Evolutionary conservation across 192 early-diverging fungal genomes (phyloP).

Genomic region (Dissophora globulifera): DNA sequence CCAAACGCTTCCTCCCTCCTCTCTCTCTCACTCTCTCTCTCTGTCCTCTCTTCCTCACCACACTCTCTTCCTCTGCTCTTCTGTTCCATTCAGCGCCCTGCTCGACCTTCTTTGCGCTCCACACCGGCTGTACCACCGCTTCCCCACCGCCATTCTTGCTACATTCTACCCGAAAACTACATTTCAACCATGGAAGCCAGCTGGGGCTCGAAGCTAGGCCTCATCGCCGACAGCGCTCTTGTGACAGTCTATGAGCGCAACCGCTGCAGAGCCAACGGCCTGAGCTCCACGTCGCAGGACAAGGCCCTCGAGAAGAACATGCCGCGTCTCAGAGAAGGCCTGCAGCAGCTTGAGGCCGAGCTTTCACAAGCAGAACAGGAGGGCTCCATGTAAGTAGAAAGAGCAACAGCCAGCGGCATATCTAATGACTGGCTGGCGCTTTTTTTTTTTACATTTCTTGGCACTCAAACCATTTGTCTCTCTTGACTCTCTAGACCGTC

Average conservation of each 20-base stretch:
- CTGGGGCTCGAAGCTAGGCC: constrained; percentile 56
- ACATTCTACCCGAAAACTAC: background rate
- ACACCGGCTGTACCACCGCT: background rate
- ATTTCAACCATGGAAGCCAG: constrained; percentile 29
- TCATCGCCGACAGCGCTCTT: constrained; percentile 69
- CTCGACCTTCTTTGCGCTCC: no score
- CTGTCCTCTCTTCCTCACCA: no score
- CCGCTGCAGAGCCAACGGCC: constrained; percentile 58
- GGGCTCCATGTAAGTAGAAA: constrained; percentile 56
- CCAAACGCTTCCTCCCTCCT: no score
- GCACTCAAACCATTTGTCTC: background rate
- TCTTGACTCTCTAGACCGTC: constrained; percentile 28
- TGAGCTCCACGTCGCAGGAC: constrained; percentile 64
- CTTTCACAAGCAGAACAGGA: constrained; percentile 67
- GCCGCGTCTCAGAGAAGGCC: constrained; percentile 59
- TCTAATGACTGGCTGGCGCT: no score
- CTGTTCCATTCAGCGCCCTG: no score
- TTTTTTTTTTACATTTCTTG: background rate
- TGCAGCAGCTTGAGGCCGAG: constrained; percentile 63
- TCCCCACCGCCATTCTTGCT: no score
- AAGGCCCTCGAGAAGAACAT: constrained; percentile 64
- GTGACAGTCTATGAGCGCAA: constrained; percentile 67
- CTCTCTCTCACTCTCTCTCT: no score
- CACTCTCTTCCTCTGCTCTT: no score
- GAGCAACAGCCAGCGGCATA: no score